Evolutionary conservation across 306 rosid species (phyloP), one percentile per base, ranked within the genome.

Genomic region (Ochetophila trinervis): DNA sequence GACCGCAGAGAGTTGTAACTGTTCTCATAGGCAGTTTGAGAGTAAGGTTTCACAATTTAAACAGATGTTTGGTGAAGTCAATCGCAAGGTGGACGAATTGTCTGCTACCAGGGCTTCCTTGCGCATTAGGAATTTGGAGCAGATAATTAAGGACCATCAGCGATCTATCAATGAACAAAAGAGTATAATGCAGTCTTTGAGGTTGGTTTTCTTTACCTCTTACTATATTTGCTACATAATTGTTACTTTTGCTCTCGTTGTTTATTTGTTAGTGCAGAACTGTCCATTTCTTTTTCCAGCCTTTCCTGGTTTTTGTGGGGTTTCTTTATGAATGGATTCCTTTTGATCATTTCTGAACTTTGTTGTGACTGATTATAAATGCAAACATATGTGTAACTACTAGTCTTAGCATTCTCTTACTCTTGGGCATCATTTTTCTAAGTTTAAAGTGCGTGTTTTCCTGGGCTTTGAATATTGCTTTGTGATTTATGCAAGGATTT

Each of bases 101-200:
- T 78, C 86, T 80, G 72, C 94, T 71, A 62, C 50, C 63, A 62
- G 78, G 80, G 76, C 77, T 45, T 75, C 80, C 47, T 61, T 69
- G 67, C 79, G 84, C 42, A 30, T 75, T 37, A 78, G 71, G 78
- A 72, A 71, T 65, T 71, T 81, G 78, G 97, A 94, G 32, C 81
- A 51, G 54, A 60, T 77, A 42, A 78, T 90, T 42, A 84, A 80
- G 78, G 96, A 94, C 50, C 85, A 84, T 62, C 96, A 78, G 76
- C 82, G 62, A 75, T 69, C 21, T 71, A 65, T 86, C 67, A 77
- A 59, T 52, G 99, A 90, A 66, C 99, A 94, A 54, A 88, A 82
- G 84, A 94, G 85, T 75, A 94, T 94, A 69, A 80, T 94, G 96
- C 97, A 86, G 84, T 90, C 99, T 42, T 84, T 94, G 82, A 90